Conservation (phyloP, 768 basidiomycete genomes). For the Mycena metata region DNA sequence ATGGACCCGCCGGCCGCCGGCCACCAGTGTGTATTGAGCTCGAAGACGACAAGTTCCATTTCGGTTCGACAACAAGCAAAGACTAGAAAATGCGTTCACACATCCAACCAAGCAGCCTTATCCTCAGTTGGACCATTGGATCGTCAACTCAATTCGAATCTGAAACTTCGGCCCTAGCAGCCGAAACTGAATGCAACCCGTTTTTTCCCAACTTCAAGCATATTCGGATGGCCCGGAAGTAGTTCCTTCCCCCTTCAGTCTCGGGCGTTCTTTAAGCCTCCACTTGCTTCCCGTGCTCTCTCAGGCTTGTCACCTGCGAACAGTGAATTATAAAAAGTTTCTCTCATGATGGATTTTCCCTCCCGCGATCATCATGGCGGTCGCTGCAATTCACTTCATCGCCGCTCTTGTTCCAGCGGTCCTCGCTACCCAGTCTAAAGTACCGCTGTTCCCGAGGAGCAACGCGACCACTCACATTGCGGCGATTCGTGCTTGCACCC, state of each 20-base stretch:
- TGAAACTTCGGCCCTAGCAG: too few species aligned
- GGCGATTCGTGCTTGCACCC: slow-evolving; percentile 25
- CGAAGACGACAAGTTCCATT: too few species aligned
- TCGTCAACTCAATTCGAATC: too few species aligned
- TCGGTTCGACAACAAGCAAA: too few species aligned
- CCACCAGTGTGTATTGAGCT: too few species aligned
- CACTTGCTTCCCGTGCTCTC: slow-evolving; percentile 16
- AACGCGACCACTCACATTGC: slow-evolving; percentile 15
- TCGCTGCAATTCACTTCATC: background rate
- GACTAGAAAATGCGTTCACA: too few species aligned
- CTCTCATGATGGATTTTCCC: background rate
- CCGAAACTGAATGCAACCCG: too few species aligned
- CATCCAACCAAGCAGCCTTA: too few species aligned
- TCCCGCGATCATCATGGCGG: slow-evolving; percentile 5
- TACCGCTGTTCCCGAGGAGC: slow-evolving; percentile 15
- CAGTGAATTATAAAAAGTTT: slow-evolving; percentile 5
- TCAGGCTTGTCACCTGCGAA: slow-evolving; percentile 9
- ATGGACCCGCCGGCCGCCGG: too few species aligned
- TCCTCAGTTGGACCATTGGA: too few species aligned
- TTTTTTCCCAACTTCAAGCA: too few species aligned
- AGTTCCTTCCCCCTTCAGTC: background rate
- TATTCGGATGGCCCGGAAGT: too few species aligned
- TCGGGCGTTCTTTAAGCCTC: background rate
- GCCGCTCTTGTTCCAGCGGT: background rate
- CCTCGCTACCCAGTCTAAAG: background rate